These are phyloP conservation scores for Trichoderma virens DNA, from an alignment of 495 filamentous ascomycete genomes.

Conservation along the genomic window DNA sequence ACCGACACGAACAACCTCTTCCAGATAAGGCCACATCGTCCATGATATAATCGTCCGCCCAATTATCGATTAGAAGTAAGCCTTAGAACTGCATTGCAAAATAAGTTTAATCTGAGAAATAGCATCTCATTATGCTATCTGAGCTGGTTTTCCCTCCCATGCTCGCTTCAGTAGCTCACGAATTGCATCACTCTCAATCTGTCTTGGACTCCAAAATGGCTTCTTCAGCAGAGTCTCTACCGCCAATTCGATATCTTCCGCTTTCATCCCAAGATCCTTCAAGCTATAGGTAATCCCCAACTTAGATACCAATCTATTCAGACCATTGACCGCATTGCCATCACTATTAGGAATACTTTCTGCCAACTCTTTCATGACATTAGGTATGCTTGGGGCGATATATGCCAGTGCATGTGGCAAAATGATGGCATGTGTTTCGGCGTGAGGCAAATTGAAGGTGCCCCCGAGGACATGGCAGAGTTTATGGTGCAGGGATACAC, in stretches of 20 bases:
- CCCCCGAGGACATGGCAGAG: conserved; percentile 58
- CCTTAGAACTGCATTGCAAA: too few species aligned
- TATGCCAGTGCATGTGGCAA: conserved; percentile 56
- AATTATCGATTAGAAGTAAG: too few species aligned
- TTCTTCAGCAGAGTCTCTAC: conserved; percentile 36
- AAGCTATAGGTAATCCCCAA: conserved; percentile 48
- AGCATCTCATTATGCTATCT: not conserved
- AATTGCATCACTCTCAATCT: not conserved
- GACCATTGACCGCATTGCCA: conserved; percentile 22
- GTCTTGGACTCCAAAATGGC: not conserved
- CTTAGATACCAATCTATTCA: conserved; percentile 50
- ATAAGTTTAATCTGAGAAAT: not conserved
- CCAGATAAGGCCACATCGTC: too few species aligned
- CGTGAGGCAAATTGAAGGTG: conserved; percentile 56
- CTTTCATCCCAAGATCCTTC: conserved; percentile 52
- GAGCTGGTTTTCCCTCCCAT: not conserved
- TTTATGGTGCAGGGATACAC: conserved; percentile 60
- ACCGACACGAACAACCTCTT: too few species aligned
- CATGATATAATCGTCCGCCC: too few species aligned
- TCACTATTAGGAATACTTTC: not conserved
- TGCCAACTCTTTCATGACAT: conserved; percentile 27
- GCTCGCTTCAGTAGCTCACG: not conserved
- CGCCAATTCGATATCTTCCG: conserved; percentile 54
- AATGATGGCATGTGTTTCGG: conserved; percentile 57
- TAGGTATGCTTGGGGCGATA: conserved; percentile 49